These are phyloP conservation scores for Leersia perrieri DNA, from an alignment of 176 grass and related monocot species.

Conservation along the genomic window DNA sequence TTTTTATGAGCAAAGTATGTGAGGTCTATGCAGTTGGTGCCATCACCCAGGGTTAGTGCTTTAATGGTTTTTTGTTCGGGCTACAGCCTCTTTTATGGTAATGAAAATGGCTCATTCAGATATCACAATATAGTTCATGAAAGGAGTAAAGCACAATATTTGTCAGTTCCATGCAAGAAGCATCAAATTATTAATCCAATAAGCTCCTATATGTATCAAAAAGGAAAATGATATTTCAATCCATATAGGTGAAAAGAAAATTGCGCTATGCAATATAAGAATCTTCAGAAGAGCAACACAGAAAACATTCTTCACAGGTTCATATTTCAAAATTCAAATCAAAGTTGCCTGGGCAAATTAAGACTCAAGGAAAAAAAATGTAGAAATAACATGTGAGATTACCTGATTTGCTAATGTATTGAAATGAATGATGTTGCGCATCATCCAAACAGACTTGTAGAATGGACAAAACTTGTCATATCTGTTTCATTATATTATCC, in stretches of 20 bases:
- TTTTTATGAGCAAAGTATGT: not conserved
- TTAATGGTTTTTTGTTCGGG: not conserved
- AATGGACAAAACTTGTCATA: slow-evolving; percentile 90
- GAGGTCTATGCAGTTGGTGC: not conserved
- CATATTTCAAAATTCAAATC: not conserved
- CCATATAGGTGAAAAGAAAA: not conserved
- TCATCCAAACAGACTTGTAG: slow-evolving; percentile 96
- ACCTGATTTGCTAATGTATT: slow-evolving; percentile 81
- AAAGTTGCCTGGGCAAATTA: not conserved
- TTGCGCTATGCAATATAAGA: not conserved
- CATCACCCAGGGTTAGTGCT: not conserved
- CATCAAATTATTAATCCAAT: not conserved
- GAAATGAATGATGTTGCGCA: slow-evolving; percentile 93
- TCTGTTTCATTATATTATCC: slow-evolving; percentile 27
- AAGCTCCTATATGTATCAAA: not conserved
- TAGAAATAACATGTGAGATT: not conserved
- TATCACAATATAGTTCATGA: not conserved
- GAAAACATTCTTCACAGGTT: not conserved
- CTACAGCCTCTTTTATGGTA: not conserved
- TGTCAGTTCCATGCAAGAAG: not conserved
- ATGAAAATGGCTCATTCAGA: not conserved
- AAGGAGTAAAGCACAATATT: not conserved
- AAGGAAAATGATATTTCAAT: not conserved
- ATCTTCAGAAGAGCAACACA: not conserved
- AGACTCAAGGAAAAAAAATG: not conserved